Base-by-base conservation (phyloP, 2,329 filamentous ascomycete genomes). In the Aspergillus glaucus region DNA sequence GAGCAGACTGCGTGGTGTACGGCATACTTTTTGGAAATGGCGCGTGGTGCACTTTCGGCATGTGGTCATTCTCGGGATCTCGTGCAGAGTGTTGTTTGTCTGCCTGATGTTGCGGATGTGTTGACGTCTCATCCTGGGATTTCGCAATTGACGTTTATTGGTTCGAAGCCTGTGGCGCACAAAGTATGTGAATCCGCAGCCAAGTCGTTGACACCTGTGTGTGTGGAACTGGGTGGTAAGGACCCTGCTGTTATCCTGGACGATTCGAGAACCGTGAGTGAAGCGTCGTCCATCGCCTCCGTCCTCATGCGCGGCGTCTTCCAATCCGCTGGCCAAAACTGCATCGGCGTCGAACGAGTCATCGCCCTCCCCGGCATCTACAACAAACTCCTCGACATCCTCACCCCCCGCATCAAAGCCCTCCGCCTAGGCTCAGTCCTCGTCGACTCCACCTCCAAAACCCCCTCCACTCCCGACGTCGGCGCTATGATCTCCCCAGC, bases 1-100 rank as follows among this genome's bases (percentile, higher is more conserved):
- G 93, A 98, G 71, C 88, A 92, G 68, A 97, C 92, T 0, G 92
- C 91, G 47, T 98, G 93, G 93, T 94, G 86, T 52, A 85, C 87
- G 6, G 68, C 75, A 6, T 95, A 92, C 76, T 97, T 95, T 66
- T 78, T 85, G 40, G 79, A 79, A 44, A 87, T 97, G 51, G 86
- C 85, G 15, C 84, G 86, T 39, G 84, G 83, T 42, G 92, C 93
- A 5, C 80, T 98, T 30, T 74, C 79, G 24, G 88, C 85, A 14
- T 94, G 93, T 65, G 90, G 90, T 1, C 85, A 95, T 65, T 84
- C 88, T 54, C 81, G 87, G 0, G 78, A 88, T 46, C 79, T 98
- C 5, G 81, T 97, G 32, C 91, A 97, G 72, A 84, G 82, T 30
- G 77, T 96, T 43, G 82, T 87, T 21, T 96, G 92, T 77, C 94